Conservation (phyloP, 257 asterid species). For the Jacaranda copaia region DNA sequence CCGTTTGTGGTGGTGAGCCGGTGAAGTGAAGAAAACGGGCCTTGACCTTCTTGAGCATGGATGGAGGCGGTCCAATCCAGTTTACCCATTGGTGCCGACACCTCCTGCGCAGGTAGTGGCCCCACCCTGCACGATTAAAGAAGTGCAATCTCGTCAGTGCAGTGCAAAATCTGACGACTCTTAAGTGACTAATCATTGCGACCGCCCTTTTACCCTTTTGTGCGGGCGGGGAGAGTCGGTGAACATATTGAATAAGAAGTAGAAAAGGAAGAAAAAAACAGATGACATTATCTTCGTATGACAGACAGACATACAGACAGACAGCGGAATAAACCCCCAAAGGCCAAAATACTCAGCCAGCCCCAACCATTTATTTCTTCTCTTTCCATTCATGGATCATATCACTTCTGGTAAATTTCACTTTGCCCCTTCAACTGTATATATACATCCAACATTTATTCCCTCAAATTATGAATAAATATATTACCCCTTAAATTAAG, state of each 20-base stretch:
- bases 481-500: too few species aligned
- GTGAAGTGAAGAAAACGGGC: too few species aligned
- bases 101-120: constrained; percentile 25
- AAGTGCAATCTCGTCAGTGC: constrained; percentile 31
- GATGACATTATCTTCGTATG: background rate
- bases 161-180: background rate
- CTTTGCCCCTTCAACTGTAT: too few species aligned
- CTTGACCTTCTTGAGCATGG: too few species aligned
- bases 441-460: too few species aligned
- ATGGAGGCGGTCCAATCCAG: background rate
- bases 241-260: background rate
- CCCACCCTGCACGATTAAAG: constrained; percentile 35
- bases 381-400: background rate
- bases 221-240: background rate
- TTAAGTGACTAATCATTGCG: constrained; percentile 32
- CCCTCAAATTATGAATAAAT: too few species aligned
- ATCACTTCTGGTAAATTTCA: too few species aligned
- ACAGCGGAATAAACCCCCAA: constrained; percentile 27
- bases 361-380: background rate
- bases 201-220: background rate
- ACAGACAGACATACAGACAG: too few species aligned
- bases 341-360: background rate
- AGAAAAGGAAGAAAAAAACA: background rate
- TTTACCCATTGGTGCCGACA: constrained; percentile 37
- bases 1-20: too few species aligned